These are phyloP conservation scores for Quercus tomentella DNA, from an alignment of 331 rosid species.

Conservation along the genomic window DNA sequence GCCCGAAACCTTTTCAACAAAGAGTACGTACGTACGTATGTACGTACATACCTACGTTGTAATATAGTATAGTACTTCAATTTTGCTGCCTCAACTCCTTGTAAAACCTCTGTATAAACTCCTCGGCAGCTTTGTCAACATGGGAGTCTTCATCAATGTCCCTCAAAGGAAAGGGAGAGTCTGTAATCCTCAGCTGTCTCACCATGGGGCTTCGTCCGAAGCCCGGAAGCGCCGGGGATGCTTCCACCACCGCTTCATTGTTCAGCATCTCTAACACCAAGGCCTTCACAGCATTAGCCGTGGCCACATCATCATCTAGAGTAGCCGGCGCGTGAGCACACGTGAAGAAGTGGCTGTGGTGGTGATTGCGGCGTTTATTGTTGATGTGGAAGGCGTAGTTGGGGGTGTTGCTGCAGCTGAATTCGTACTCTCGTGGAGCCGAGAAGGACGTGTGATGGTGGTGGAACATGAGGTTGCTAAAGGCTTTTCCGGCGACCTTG, in stretches of 20 bases:
- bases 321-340: slow-evolving; percentile 53
- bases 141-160: slow-evolving; percentile 41
- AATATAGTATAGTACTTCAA: neutral
- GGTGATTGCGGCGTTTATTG: slow-evolving; percentile 40
- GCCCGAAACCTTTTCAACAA: neutral
- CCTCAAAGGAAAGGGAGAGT: slow-evolving; percentile 72
- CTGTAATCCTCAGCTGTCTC: slow-evolving; percentile 76
- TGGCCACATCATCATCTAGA: slow-evolving; percentile 41
- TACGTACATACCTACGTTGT: too few relatives aligned
- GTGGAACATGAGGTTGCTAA: slow-evolving; percentile 60
- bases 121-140: slow-evolving; percentile 84
- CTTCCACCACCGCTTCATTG: slow-evolving; percentile 24
- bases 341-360: slow-evolving; percentile 29
- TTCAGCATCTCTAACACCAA: slow-evolving; percentile 48
- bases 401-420: slow-evolving; percentile 89
- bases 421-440: slow-evolving; percentile 63
- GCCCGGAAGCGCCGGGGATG: slow-evolving; percentile 53
- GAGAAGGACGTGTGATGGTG: slow-evolving; percentile 14
- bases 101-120: slow-evolving; percentile 68
- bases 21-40: neutral
- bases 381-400: slow-evolving; percentile 28
- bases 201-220: slow-evolving; percentile 56
- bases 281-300: slow-evolving; percentile 37
- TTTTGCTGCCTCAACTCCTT: slow-evolving; percentile 50
- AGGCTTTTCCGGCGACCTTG: slow-evolving; percentile 81